phyloP scores from a whole-genome alignment of 1,284 basidiomycete species.

The Apiotrichum sp. region DNA sequence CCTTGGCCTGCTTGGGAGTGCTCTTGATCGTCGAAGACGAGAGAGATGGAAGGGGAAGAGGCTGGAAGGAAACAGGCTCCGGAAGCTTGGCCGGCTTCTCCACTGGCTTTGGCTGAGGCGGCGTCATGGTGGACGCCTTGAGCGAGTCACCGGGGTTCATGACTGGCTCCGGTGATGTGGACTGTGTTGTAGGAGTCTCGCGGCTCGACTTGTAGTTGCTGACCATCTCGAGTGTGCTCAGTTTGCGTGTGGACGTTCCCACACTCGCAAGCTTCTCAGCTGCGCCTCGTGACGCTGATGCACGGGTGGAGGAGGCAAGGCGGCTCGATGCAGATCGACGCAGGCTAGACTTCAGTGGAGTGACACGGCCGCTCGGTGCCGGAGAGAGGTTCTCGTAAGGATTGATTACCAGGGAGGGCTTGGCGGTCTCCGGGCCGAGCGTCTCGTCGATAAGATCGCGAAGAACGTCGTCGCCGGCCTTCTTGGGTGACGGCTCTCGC shows the following conservation, averaged over 20 bases:
- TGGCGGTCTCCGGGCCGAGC: slow-evolving; percentile 20
- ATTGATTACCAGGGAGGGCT: slow-evolving; percentile 32
- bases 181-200: background rate
- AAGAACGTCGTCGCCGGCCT: slow-evolving; percentile 36
- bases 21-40: slow-evolving; percentile 9
- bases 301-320: slow-evolving; percentile 3
- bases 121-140: background rate
- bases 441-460: slow-evolving; percentile 33
- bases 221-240: slow-evolving; percentile 23
- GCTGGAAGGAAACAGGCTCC: slow-evolving; percentile 13
- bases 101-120: background rate
- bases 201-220: slow-evolving; percentile 8
- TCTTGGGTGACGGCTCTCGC: slow-evolving; percentile 2
- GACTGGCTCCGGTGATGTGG: background rate
- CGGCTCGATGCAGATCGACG: slow-evolving; percentile 7
- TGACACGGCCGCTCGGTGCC: slow-evolving; percentile 4
- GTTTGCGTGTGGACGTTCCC: slow-evolving; percentile 8
- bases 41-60: slow-evolving; percentile 9
- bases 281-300: slow-evolving; percentile 31
- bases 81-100: background rate
- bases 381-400: slow-evolving; percentile 28
- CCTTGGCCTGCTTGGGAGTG: background rate
- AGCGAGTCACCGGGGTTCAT: background rate
- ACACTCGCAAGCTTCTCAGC: slow-evolving; percentile 32
- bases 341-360: background rate